Percentiles rank a stretch among this genome's conserved stretches.
phyloP scores from a whole-genome alignment of 129 eudicot species.

The Helianthus annuus region HanXRQr2.0-SUNRISE NC_035447.2:2449869-2450368 shows the following conservation, averaged over 20 bases:
- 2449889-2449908: background rate
- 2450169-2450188: background rate
- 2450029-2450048: slow-evolving; percentile 60
- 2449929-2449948: slow-evolving; percentile 86
- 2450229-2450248: too few relatives aligned
- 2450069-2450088: slow-evolving; percentile 78
- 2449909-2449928: slow-evolving; percentile 75
- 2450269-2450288: too few relatives aligned
- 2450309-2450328: too few relatives aligned
- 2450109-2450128: slow-evolving; percentile 63
- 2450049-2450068: slow-evolving; percentile 78
- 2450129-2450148: slow-evolving; percentile 67
- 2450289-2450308: too few relatives aligned
- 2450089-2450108: slow-evolving; percentile 74
- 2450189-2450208: too few relatives aligned
- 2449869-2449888: background rate
- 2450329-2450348: too few relatives aligned
- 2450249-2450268: too few relatives aligned
- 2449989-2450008: slow-evolving; percentile 51
- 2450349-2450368: too few relatives aligned
- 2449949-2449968: slow-evolving; percentile 71
- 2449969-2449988: slow-evolving; percentile 71
- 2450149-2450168: background rate
- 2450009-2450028: slow-evolving; percentile 56
- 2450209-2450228: too few relatives aligned